A percentile compares a stretch with the other conserved stretches of the same genome.
These are phyloP conservation scores for Populus hybrid DNA, from an alignment of 441 rosid species.

Conservation along the genomic window DNA sequence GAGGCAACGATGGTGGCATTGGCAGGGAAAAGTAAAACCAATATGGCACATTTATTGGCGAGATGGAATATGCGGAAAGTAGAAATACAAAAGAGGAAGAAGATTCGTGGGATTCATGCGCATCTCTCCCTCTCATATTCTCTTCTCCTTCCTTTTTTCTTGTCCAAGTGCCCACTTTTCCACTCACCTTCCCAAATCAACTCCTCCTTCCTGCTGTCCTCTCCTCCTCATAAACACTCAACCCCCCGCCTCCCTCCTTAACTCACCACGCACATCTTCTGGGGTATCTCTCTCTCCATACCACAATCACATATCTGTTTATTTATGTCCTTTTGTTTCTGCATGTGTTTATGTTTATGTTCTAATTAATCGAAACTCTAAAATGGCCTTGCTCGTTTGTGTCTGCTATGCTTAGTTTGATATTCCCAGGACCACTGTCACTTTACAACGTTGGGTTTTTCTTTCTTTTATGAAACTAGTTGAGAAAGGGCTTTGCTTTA, in stretches of 20 bases:
- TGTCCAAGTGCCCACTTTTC: not conserved
- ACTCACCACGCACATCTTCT: not conserved
- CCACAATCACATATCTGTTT: not conserved
- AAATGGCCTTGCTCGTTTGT: not conserved
- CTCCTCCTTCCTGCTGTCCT: not conserved
- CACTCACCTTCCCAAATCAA: not conserved
- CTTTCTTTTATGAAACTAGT: not conserved
- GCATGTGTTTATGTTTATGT: not conserved
- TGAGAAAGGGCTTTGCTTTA: not conserved
- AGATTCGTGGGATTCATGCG: slow-evolving; percentile 32
- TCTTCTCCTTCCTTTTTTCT: not conserved
- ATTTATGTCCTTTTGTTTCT: not conserved
- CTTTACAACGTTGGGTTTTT: not conserved
- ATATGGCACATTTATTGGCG: not conserved
- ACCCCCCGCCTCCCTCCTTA: not conserved
- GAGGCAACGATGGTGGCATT: no score
- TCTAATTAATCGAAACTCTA: not conserved
- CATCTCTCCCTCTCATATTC: slow-evolving; percentile 26
- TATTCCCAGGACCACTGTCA: not conserved
- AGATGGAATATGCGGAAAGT: slow-evolving; percentile 28
- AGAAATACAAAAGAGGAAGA: not conserved
- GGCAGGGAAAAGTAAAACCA: no score
- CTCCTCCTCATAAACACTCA: not conserved
- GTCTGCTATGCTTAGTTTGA: not conserved
- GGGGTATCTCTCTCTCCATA: not conserved